These are phyloP conservation scores for Paramyrothecium roridum DNA, from an alignment of 2,329 filamentous ascomycete genomes.

Conservation along the genomic window DNA sequence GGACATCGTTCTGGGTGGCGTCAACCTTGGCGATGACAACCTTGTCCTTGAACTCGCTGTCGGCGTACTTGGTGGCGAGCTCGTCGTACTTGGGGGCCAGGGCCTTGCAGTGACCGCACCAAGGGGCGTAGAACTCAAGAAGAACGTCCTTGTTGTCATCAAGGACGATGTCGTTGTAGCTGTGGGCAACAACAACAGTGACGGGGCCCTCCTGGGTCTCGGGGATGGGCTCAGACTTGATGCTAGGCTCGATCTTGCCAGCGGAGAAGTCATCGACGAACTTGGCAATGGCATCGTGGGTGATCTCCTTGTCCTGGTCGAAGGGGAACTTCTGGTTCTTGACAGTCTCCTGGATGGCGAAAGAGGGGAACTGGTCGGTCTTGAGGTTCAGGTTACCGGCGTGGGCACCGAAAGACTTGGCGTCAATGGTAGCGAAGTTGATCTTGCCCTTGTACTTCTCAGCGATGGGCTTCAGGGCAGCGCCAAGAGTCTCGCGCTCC, in stretches of 20 bases:
- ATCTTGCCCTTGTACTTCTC: slow-evolving; percentile 90
- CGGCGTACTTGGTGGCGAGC: slow-evolving; percentile 73
- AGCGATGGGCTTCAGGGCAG: slow-evolving; percentile 79
- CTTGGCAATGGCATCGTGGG: slow-evolving; percentile 64
- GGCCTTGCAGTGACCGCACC: slow-evolving; percentile 99
- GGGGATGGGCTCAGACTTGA: slow-evolving; percentile 97
- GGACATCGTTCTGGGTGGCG: slow-evolving; percentile 92
- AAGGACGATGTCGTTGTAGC: slow-evolving; percentile 86
- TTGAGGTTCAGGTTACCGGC: slow-evolving; percentile 96
- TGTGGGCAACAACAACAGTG: slow-evolving; percentile 85
- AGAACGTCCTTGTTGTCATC: slow-evolving; percentile 96
- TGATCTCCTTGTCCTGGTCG: slow-evolving; percentile 79
- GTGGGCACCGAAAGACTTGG: slow-evolving; percentile 90
- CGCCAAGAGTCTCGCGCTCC: slow-evolving; percentile 77
- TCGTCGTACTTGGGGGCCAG: slow-evolving; percentile 96
- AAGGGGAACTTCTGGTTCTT: slow-evolving; percentile 98
- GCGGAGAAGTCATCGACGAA: slow-evolving; percentile 84
- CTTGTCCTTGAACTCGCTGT: slow-evolving; percentile 76
- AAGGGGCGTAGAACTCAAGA: slow-evolving; percentile 97
- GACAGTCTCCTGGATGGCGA: slow-evolving; percentile 91
- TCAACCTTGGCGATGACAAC: slow-evolving; percentile 97
- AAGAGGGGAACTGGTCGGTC: slow-evolving; percentile 90
- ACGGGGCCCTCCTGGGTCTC: slow-evolving; percentile 91
- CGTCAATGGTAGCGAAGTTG: slow-evolving; percentile 98
- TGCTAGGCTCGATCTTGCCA: slow-evolving; percentile 89